Conservation (phyloP, 2,329 filamentous ascomycete species). For the Talaromyces sp. region DNA sequence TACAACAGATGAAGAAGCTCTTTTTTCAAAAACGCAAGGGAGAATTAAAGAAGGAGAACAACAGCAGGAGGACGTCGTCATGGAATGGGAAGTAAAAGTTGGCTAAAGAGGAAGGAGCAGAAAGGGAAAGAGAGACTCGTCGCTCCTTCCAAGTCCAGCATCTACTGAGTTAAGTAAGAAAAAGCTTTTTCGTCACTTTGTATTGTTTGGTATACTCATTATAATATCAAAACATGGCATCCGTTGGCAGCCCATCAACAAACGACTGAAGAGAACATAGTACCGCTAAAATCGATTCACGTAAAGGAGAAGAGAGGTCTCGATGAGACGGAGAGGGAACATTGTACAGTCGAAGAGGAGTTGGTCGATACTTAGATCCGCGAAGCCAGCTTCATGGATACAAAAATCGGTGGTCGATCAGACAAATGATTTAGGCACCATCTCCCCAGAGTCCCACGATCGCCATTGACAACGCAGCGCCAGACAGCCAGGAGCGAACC, state of each 20-base stretch:
- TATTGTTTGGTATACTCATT: slow-evolving; percentile 10
- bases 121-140: neutral
- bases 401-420: neutral
- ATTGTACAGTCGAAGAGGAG: slow-evolving; percentile 14
- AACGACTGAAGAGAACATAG: neutral
- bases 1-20: slow-evolving; percentile 9
- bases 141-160: slow-evolving; percentile 5
- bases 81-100: neutral
- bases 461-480: slow-evolving; percentile 43
- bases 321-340: neutral
- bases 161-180: neutral
- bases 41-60: neutral
- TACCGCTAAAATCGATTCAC: slow-evolving; percentile 3
- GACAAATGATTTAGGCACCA: slow-evolving; percentile 25
- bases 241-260: neutral
- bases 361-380: neutral
- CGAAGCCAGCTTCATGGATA: slow-evolving; percentile 15
- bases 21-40: neutral
- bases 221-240: slow-evolving; percentile 9
- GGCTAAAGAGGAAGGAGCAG: neutral
- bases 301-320: slow-evolving; percentile 1
- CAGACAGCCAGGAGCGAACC: slow-evolving; percentile 38
- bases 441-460: slow-evolving; percentile 51
- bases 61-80: neutral
- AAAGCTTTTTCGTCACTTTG: neutral